phyloP scores from a whole-genome alignment of 768 basidiomycete species.

The Trichaptum fuscoviolaceum region DNA sequence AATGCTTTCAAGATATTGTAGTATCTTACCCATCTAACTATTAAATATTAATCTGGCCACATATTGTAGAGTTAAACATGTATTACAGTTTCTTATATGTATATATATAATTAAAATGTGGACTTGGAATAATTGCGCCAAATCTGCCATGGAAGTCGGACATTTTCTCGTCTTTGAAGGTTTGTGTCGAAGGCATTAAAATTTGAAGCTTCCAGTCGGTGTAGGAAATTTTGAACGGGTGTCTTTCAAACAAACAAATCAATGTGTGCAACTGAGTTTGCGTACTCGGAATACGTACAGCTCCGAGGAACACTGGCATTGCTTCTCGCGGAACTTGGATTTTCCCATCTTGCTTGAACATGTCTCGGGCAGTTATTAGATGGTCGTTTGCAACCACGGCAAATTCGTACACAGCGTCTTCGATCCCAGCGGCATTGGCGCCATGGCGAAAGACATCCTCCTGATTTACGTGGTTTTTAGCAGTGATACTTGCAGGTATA shows the following conservation, averaged over 20 bases:
- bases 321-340: slow-evolving; percentile 44
- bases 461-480: slow-evolving; percentile 70
- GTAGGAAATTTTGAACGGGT: slow-evolving; percentile 60
- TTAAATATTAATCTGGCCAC: too few relatives aligned
- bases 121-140: slow-evolving; percentile 48
- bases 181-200: slow-evolving; percentile 69
- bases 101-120: slow-evolving; percentile 20
- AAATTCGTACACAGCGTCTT: slow-evolving; percentile 79
- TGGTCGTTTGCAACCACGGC: slow-evolving; percentile 80
- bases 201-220: slow-evolving; percentile 57
- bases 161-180: slow-evolving; percentile 68
- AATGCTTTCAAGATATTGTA: background rate
- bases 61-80: too few relatives aligned
- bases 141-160: slow-evolving; percentile 63
- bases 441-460: slow-evolving; percentile 71
- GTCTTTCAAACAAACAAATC: slow-evolving; percentile 37
- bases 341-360: slow-evolving; percentile 51
- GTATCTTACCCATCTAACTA: background rate
- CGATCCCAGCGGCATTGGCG: slow-evolving; percentile 48
- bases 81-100: background rate
- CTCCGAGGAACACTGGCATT: slow-evolving; percentile 68
- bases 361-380: slow-evolving; percentile 64
- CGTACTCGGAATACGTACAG: slow-evolving; percentile 42
- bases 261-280: background rate
- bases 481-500: slow-evolving; percentile 78